phyloP scores from a whole-genome alignment of 176 grass and related monocot species.

The Microstegium vimineum region DNA sequence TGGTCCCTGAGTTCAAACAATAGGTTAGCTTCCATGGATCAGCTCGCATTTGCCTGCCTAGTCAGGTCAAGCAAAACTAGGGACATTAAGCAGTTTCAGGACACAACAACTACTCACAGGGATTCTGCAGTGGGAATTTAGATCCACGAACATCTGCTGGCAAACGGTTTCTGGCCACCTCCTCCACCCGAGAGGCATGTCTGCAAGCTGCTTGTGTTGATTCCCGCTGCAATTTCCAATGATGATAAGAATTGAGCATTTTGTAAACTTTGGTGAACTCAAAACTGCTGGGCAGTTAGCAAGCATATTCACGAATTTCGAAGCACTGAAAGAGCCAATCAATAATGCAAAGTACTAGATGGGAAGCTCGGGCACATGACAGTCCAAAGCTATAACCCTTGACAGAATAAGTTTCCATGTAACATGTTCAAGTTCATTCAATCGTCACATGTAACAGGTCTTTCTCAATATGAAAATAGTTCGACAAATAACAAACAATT shows the following conservation, averaged over 20 bases:
- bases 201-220: constrained; percentile 37
- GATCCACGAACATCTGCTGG: constrained; percentile 63
- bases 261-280: neutral
- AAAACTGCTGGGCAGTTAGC: neutral
- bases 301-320: neutral
- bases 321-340: neutral
- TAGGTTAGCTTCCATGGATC: neutral
- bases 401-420: neutral
- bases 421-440: neutral
- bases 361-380: neutral
- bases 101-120: constrained; percentile 39
- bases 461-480: neutral
- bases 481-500: neutral
- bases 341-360: neutral
- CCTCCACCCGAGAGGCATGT: constrained; percentile 48
- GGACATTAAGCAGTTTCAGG: neutral
- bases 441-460: neutral
- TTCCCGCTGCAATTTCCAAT: constrained; percentile 28
- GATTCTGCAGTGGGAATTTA: constrained; percentile 59
- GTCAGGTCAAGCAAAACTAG: neutral
- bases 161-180: constrained; percentile 41
- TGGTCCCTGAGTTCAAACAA: constrained; percentile 43
- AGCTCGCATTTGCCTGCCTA: neutral
- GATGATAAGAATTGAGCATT: neutral
- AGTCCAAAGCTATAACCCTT: neutral